These are phyloP conservation scores for Sclerotinia glacialis DNA, from an alignment of 2,329 filamentous ascomycete genomes.

Conservation along the genomic window DNA sequence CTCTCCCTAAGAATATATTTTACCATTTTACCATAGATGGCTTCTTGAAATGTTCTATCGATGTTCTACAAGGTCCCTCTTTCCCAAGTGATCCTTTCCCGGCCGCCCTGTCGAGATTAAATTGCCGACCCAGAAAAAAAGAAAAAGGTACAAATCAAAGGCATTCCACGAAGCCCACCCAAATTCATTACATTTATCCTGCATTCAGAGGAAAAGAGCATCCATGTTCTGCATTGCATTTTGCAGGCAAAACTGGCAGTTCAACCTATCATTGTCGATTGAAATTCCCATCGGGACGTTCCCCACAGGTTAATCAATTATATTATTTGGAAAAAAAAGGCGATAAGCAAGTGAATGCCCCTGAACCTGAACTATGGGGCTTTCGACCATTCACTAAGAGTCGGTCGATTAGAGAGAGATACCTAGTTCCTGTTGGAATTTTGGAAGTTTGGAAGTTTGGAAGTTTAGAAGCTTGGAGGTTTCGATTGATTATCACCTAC, in stretches of 20 bases:
- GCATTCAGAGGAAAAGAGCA: conserved; percentile 7
- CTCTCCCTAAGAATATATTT: neutral
- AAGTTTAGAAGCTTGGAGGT: neutral
- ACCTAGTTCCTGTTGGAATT: neutral
- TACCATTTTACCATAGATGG: neutral
- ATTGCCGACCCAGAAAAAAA: conserved; percentile 12
- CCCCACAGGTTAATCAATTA: neutral
- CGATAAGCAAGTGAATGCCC: conserved; percentile 2
- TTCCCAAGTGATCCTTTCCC: neutral
- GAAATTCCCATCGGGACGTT: conserved; percentile 5
- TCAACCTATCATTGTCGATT: conserved; percentile 10
- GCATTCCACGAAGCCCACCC: conserved; percentile 9
- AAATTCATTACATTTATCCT: neutral
- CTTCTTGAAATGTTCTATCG: conserved; percentile 1
- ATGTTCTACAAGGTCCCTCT: conserved; percentile 4
- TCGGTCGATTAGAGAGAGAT: neutral
- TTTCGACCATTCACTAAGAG: conserved; percentile 1
- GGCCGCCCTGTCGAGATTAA: conserved; percentile 20
- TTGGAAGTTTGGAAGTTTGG: no score
- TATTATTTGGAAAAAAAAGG: neutral
- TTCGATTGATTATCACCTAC: neutral
- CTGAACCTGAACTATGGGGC: conserved; percentile 9
- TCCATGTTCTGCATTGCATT: conserved; percentile 21
- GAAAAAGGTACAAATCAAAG: conserved; percentile 11
- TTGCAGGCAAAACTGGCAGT: conserved; percentile 1